Conservation (phyloP, 1,284 basidiomycete species). For the Phellopilus nigrolimitatus region DNA sequence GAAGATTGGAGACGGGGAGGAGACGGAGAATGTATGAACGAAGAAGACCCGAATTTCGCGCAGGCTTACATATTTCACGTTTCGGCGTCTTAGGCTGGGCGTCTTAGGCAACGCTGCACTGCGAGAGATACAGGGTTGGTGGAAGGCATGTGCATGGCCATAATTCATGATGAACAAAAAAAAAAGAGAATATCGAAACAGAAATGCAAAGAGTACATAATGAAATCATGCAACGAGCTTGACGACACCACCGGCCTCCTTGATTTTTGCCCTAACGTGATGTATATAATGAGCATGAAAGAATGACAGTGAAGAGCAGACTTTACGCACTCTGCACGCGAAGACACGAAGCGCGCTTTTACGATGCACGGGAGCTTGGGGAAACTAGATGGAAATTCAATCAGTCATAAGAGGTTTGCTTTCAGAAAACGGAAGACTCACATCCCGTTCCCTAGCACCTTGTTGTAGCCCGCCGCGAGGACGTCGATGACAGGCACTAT, state of each 20-base stretch:
- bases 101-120: too few relatives aligned
- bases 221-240: conserved; percentile 78
- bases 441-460: conserved; percentile 87
- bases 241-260: conserved; percentile 92
- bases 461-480: conserved; percentile 81
- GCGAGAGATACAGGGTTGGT: too few relatives aligned
- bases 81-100: too few relatives aligned
- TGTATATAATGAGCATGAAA: conserved; percentile 16
- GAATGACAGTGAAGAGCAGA: background rate
- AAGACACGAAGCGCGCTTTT: conserved; percentile 92
- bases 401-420: background rate
- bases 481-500: conserved; percentile 92
- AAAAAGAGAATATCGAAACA: background rate
- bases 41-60: background rate
- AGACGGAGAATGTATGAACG: too few relatives aligned
- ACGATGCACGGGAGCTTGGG: conserved; percentile 89
- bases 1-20: too few relatives aligned
- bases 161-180: conserved; percentile 9
- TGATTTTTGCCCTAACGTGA: conserved; percentile 68
- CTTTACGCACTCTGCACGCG: conserved; percentile 75
- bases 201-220: conserved; percentile 5
- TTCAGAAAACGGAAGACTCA: conserved; percentile 35
- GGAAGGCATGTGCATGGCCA: conserved; percentile 8
- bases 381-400: conserved; percentile 40
- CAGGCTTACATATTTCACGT: background rate